phyloP scores from a whole-genome alignment of 140 eudicot species.

The Bidens hawaiensis region DNA sequence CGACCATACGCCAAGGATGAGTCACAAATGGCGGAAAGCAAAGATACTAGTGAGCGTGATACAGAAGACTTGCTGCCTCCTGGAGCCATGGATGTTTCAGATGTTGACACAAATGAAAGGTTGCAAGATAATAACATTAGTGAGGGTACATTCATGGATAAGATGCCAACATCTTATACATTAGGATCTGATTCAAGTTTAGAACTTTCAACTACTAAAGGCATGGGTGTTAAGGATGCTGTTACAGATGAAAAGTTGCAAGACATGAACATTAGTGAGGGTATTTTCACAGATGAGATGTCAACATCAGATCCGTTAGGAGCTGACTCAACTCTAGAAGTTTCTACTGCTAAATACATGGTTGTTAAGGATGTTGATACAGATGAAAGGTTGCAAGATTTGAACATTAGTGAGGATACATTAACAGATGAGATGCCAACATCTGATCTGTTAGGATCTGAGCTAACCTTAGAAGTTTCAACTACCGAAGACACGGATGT shows the following conservation, averaged over 20 bases:
- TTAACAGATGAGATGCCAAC: neutral
- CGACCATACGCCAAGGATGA: constrained; percentile 3
- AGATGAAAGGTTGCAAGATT: constrained; percentile 9
- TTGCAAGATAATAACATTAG: constrained; percentile 2
- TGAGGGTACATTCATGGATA: constrained; percentile 2
- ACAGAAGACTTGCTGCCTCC: neutral
- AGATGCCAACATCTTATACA: constrained; percentile 1
- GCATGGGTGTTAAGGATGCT: neutral
- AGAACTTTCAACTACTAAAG: constrained; percentile 15
- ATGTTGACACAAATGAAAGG: constrained; percentile 9
- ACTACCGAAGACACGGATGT: neutral
- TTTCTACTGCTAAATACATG: neutral
- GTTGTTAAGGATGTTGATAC: constrained; percentile 7
- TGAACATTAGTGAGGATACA: constrained; percentile 6
- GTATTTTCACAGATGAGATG: neutral
- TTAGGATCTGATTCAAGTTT: constrained; percentile 13
- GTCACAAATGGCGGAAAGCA: neutral
- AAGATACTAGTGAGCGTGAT: constrained; percentile 18
- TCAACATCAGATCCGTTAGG: constrained; percentile 2
- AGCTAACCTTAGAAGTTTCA: constrained; percentile 16
- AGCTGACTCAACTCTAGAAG: constrained; percentile 19
- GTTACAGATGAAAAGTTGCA: constrained; percentile 7
- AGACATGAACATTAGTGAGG: constrained; percentile 14
- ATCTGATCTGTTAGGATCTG: constrained; percentile 3
- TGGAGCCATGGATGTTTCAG: constrained; percentile 14